Base-by-base conservation (phyloP, 352 stramenopile genomes). In the Phytophthora pseudosyringae region DNA sequence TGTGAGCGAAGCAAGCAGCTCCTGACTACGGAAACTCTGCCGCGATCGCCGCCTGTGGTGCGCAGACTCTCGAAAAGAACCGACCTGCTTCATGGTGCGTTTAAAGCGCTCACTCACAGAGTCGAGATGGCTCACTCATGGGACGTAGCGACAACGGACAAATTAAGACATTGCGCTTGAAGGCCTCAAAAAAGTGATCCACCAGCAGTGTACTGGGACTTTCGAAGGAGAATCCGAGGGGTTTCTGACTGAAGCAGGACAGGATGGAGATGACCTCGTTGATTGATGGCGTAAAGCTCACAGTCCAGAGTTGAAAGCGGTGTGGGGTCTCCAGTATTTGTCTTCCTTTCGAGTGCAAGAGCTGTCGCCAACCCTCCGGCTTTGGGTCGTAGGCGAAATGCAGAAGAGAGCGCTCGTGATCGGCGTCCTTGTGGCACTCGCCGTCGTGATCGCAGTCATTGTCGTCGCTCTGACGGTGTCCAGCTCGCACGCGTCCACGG, bases 381-480 rank as follows among this genome's bases (percentile, higher is more conserved):
- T 35, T 35, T 10, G 6, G 9, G 15, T 25, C 39, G 31, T 43
- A 5, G n/a, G 8, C 16, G 18, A 56, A 33, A 78, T 75, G 71
- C 63, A 73, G 29, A 73, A 60, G 38, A 59, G 28, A 58, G 39
- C 49, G 1, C 48, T 88, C 9, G 44, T 89, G 15, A 69, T 86
- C 44, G 67, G 63, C 35, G 65, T 73, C 11, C 8, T 75, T 3
- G 52, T 68, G 41, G 74, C 76, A 0, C 70, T 83, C 8, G 80
- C 82, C 15, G 54, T 78, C 25, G 45, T 89, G 9, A 67, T 83
- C 29, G 80, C 66, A 6, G 62, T 71, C 32, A 54, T 89, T 26
- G 76, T 70, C 3, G 49, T 89, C 51, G 59, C 82, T 25, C 31
- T 91, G 46, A 81, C 77, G 28, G 69, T 83, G 44, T 66, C 61